phyloP scores from a whole-genome alignment of 176 grass and related monocot genomes.

The Cymbopogon citratus region DNA sequence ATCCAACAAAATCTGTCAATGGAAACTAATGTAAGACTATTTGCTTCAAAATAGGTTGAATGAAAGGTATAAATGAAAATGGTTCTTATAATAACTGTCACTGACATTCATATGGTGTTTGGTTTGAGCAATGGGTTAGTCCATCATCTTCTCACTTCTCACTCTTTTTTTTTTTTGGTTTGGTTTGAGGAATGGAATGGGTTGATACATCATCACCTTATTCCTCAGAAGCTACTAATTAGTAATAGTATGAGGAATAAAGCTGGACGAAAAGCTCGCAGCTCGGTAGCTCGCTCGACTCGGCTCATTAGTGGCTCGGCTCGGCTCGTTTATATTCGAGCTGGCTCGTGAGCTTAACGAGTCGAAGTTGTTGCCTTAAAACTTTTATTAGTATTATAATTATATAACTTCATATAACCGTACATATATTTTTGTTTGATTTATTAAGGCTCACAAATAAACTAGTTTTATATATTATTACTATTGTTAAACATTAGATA shows the following conservation, averaged over 20 bases:
- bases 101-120: background rate
- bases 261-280: too few species aligned
- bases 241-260: background rate
- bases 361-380: too few species aligned
- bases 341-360: too few species aligned
- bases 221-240: background rate
- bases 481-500: too few species aligned
- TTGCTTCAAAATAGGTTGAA: slow-evolving; percentile 1
- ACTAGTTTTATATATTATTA: too few species aligned
- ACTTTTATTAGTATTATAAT: too few species aligned
- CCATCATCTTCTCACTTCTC: background rate
- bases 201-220: background rate
- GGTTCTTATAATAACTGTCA: background rate
- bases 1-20: slow-evolving; percentile 73
- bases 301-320: too few species aligned
- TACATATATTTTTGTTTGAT: too few species aligned
- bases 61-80: background rate
- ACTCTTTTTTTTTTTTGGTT: background rate
- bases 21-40: slow-evolving; percentile 25
- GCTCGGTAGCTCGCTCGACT: too few species aligned
- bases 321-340: too few species aligned
- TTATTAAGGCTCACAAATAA: too few species aligned
- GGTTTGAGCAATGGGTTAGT: background rate
- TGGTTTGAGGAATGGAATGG: background rate
- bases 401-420: too few species aligned